phyloP scores from a whole-genome alignment of 1,139 yeast genomes.

The Hemisphaericaspora lyxosophila region DNA sequence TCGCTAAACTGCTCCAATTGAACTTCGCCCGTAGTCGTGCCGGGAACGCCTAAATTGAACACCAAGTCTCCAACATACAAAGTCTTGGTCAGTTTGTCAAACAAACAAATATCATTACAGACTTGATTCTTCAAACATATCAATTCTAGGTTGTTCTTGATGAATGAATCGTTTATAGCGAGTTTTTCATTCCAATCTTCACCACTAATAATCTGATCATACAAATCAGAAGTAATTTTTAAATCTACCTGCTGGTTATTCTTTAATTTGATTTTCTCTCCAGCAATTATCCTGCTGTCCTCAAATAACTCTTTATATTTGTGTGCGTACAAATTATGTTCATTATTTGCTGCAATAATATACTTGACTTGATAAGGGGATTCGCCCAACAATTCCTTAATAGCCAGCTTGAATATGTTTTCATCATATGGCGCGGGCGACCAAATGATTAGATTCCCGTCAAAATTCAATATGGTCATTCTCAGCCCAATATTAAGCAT shows the following conservation, averaged over 20 bases:
- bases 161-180: conserved; percentile 18
- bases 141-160: conserved; percentile 39
- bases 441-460: conserved; percentile 43
- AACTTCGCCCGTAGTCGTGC: conserved; percentile 16
- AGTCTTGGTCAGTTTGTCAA: conserved; percentile 44
- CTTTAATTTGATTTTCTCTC: conserved; percentile 5
- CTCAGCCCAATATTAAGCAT: conserved; percentile 51
- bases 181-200: conserved; percentile 46
- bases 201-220: conserved; percentile 54
- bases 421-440: conserved; percentile 53
- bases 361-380: conserved; percentile 8
- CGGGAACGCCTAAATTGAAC: conserved; percentile 45
- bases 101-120: conserved; percentile 50
- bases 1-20: conserved; percentile 38
- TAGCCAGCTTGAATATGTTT: conserved; percentile 13
- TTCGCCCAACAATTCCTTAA: conserved; percentile 4
- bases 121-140: conserved; percentile 46
- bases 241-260: conserved; percentile 4
- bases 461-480: conserved; percentile 41
- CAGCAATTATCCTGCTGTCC: conserved; percentile 6
- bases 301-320: conserved; percentile 10
- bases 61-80: conserved; percentile 58
- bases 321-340: conserved; percentile 11
- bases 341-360: conserved; percentile 9
- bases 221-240: conserved; percentile 49